Evolutionary conservation across 75 land plant species (phyloP).

Genomic region (Adiantum capillusveneris): DNA sequence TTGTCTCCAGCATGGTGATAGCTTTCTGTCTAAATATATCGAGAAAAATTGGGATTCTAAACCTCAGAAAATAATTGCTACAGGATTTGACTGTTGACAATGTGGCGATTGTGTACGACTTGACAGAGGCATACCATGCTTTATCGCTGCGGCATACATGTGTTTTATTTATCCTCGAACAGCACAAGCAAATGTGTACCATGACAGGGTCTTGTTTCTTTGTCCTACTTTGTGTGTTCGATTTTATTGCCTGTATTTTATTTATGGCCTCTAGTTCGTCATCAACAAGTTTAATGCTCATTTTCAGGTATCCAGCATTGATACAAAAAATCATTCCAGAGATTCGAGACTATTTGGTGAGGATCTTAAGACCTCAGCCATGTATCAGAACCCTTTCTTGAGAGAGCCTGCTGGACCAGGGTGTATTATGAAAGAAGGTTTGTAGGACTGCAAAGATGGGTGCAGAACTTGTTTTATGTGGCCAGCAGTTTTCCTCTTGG

Average conservation of each 20-base stretch:
- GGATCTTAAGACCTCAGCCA: slow-evolving; percentile 60
- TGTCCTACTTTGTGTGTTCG: no score
- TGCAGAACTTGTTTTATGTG: no score
- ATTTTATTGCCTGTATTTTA: no score
- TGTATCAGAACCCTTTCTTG: background rate
- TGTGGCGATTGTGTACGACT: slow-evolving; percentile 67
- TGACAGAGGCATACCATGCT: slow-evolving; percentile 89
- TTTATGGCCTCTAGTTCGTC: no score
- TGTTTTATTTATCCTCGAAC: slow-evolving; percentile 68
- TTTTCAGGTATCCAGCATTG: slow-evolving; percentile 51
- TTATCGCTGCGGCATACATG: slow-evolving; percentile 69
- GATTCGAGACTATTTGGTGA: slow-evolving; percentile 53
- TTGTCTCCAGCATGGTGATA: no score
- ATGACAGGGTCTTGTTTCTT: slow-evolving; percentile 54
- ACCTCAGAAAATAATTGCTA: no score
- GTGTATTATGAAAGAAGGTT: no score
- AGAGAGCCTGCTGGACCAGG: background rate
- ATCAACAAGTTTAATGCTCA: background rate
- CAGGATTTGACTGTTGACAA: slow-evolving; percentile 83
- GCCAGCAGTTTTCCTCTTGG: no score
- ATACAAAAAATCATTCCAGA: slow-evolving; percentile 78
- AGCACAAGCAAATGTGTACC: slow-evolving; percentile 53
- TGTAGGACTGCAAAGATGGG: no score
- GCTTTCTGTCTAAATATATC: no score
- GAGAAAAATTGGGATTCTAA: no score